Evolutionary conservation across 768 basidiomycete genomes (phyloP), one percentile per base, ranked within the genome.

Genomic region (Pleurotus giganteus): DNA sequence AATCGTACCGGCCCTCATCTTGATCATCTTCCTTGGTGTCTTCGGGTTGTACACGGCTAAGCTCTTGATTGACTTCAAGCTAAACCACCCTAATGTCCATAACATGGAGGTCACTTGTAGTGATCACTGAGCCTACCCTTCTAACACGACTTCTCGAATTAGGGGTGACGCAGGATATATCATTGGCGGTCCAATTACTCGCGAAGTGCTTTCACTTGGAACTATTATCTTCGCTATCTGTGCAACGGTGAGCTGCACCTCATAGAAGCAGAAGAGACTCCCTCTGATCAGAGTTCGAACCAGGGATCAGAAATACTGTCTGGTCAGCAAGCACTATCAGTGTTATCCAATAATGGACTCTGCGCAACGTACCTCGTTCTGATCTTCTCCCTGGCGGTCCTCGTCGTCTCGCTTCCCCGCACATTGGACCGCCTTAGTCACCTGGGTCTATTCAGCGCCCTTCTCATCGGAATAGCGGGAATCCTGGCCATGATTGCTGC

Each of bases 31-130:
- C 57, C 69, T 82, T 17, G 80, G 80, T 4, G 57, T 71, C 2
- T 82, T 82, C 58, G 81, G 72, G 2, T 59, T 81, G 8, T 81
- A 72, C 53, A 82, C 76, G 5, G 76, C 80, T 5, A 81, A 82
- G 55, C 64, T 83, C 3, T 67, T 83, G 47, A 71, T 83, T 51
- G 77, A 82, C 66, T 82, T 82, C 71, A 82, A 82, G 62, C 60
- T 82, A 27, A 80, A 79, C 54, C 81, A 82, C 60, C 79, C 77
- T 0, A 67, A 73, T 24, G 80, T 81, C 4, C 81, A 82, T 57
- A 81, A 71, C 54, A 81, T 82, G 79, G 80, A 57, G 26, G 65
- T 45, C 36, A 21, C 17, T 36, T 2, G 29, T 8, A 29, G 24
- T 21, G 6, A 27, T 49, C 31, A 21, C n/a, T 24, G 21, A 2